Percentiles rank a stretch among this genome's conserved stretches.
phyloP scores from a whole-genome alignment of 768 basidiomycete genomes.

The Tulasnella sp. region DNA sequence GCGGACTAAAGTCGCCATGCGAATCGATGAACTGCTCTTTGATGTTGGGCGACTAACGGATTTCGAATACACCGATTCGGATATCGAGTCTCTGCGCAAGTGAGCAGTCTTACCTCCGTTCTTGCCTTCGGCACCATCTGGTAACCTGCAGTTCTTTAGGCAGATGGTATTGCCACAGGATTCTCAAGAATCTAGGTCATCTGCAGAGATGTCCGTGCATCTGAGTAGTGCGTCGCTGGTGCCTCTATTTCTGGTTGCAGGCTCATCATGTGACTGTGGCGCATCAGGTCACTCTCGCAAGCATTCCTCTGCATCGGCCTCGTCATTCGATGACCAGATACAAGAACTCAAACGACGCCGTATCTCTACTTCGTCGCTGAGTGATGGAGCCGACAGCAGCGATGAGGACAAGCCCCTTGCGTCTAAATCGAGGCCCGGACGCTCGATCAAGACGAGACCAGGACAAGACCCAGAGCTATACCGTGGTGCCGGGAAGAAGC shows the following conservation, averaged over 20 bases:
- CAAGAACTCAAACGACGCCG: slow-evolving; percentile 7
- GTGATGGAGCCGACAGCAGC: slow-evolving; percentile 36
- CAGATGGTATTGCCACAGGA: background rate
- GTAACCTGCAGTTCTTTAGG: slow-evolving; percentile 10
- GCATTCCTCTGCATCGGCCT: slow-evolving; percentile 23
- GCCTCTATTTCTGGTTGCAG: background rate
- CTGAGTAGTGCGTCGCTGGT: background rate
- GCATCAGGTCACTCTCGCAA: slow-evolving; percentile 21
- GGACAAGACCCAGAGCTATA: background rate
- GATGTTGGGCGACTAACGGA: slow-evolving; percentile 65
- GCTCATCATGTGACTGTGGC: slow-evolving; percentile 7
- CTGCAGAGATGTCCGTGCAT: slow-evolving; percentile 22
- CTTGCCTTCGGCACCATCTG: slow-evolving; percentile 17
- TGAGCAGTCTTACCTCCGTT: slow-evolving; percentile 36
- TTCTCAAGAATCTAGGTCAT: background rate
- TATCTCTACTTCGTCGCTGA: slow-evolving; percentile 41
- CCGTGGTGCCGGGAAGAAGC: background rate
- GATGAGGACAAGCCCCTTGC: slow-evolving; percentile 45
- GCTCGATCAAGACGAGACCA: slow-evolving; percentile 21
- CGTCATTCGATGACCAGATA: slow-evolving; percentile 21
- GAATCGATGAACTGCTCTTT: slow-evolving; percentile 74
- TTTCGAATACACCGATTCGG: slow-evolving; percentile 62
- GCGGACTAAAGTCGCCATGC: slow-evolving; percentile 58
- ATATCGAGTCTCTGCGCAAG: slow-evolving; percentile 53
- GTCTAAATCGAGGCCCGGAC: slow-evolving; percentile 26